Evolutionary conservation across 495 filamentous ascomycete species (phyloP).

Genomic region (Neurospora africana): DNA sequence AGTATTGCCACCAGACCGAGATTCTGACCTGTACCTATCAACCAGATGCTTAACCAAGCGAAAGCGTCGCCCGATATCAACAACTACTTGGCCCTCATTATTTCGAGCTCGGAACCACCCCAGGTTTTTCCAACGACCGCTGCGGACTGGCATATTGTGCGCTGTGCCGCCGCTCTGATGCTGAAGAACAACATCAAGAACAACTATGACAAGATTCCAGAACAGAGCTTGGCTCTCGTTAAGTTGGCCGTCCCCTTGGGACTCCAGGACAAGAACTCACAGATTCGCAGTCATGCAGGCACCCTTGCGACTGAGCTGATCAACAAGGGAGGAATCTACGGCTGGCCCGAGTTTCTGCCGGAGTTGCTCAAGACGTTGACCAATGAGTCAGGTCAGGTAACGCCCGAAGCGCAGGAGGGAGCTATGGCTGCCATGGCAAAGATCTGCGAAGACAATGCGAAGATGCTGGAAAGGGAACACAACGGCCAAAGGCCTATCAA

Average conservation of each 20-base stretch:
- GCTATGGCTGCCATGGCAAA: conserved; percentile 88
- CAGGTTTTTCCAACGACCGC: conserved; percentile 43
- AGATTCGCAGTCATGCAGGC: conserved; percentile 81
- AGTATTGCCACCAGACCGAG: background rate
- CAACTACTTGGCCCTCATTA: conserved; percentile 90
- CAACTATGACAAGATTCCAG: conserved; percentile 59
- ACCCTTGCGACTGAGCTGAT: conserved; percentile 95
- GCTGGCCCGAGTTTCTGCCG: conserved; percentile 83
- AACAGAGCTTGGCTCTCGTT: conserved; percentile 59
- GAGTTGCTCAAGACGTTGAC: conserved; percentile 66
- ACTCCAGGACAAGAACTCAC: conserved; percentile 67
- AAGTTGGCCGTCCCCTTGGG: conserved; percentile 66
- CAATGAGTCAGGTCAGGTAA: conserved; percentile 57
- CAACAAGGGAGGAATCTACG: conserved; percentile 69
- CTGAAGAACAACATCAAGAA: conserved; percentile 84
- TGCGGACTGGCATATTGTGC: conserved; percentile 58
- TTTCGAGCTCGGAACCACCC: conserved; percentile 58
- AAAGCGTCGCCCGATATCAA: conserved; percentile 87
- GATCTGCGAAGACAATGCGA: conserved; percentile 93
- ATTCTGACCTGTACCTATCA: conserved; percentile 15
- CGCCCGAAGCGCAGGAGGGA: conserved; percentile 71
- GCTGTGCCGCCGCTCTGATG: conserved; percentile 82
- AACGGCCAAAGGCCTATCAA: conserved; percentile 75
- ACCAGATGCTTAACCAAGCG: conserved; percentile 87
- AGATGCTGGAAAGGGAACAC: conserved; percentile 75